A percentile compares a stretch with the other conserved stretches of the same genome.
These are phyloP conservation scores for Haplosporangium sp. DNA, from an alignment of 371 early-diverging fungal genomes.

Conservation along the genomic window DNA sequence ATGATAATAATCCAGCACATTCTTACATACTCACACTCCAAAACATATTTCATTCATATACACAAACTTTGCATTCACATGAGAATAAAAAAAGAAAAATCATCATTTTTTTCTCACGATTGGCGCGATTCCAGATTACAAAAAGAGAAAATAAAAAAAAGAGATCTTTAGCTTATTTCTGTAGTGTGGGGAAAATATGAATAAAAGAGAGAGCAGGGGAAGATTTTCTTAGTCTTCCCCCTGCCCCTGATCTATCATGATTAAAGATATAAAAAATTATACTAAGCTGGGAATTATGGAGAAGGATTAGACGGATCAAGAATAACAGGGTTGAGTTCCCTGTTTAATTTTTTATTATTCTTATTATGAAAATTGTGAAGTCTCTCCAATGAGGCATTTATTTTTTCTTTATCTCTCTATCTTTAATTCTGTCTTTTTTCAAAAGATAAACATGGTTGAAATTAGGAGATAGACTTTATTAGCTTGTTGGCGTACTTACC, in stretches of 20 bases:
- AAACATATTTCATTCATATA: background rate
- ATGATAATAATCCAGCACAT: background rate
- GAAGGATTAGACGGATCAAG: background rate
- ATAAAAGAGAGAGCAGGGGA: background rate
- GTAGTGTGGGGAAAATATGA: no score
- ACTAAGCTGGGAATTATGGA: background rate
- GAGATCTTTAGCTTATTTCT: no score
- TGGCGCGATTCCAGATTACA: no score
- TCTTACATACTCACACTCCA: background rate
- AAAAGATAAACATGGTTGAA: no score
- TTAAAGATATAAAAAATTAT: conserved; percentile 14
- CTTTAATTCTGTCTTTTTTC: no score
- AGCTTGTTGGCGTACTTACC: no score
- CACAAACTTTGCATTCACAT: conserved; percentile 1
- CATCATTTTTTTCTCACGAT: background rate
- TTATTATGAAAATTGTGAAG: background rate
- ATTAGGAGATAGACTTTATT: background rate
- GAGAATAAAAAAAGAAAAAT: background rate
- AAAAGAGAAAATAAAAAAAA: no score
- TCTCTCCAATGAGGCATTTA: conserved; percentile 3
- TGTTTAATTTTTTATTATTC: background rate
- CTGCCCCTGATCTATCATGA: conserved; percentile 4
- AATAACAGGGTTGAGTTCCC: background rate
- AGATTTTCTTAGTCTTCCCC: background rate
- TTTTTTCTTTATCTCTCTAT: background rate